phyloP scores from a whole-genome alignment of 139 green algal species.

The Mychonastes homosphaera region DNA sequence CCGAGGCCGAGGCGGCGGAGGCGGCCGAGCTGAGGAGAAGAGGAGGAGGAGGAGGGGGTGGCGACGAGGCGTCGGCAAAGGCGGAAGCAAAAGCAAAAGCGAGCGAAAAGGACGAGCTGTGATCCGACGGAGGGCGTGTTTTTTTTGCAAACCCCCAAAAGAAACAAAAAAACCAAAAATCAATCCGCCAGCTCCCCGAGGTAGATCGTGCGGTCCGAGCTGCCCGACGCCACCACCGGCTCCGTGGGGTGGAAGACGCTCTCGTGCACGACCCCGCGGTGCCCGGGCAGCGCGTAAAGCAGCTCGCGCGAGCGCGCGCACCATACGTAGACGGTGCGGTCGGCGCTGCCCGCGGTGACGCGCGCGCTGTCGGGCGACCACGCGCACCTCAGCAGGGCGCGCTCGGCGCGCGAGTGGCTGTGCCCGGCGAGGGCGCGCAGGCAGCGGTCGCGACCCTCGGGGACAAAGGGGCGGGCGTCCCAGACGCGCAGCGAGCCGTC shows the following conservation, averaged over 20 bases:
- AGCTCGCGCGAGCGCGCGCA: slow-evolving; percentile 35
- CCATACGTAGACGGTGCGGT: slow-evolving; percentile 73
- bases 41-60: neutral
- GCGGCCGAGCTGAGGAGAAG: neutral
- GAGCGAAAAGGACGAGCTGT: too few species aligned
- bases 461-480: slow-evolving; percentile 74
- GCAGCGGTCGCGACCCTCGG: slow-evolving; percentile 18
- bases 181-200: too few species aligned
- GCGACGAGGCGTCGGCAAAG: neutral
- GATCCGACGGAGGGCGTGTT: too few species aligned
- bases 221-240: slow-evolving; percentile 67
- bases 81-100: too few species aligned
- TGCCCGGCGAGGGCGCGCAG: slow-evolving; percentile 56
- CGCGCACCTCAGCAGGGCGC: slow-evolving; percentile 80
- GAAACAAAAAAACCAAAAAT: too few species aligned
- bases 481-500: slow-evolving; percentile 85
- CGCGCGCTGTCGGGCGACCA: slow-evolving; percentile 77
- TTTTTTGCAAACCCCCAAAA: too few species aligned
- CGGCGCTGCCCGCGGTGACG: slow-evolving; percentile 70
- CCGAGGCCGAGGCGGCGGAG: neutral
- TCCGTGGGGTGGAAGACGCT: slow-evolving; percentile 87
- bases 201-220: slow-evolving; percentile 71
- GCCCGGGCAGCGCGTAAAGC: slow-evolving; percentile 83
- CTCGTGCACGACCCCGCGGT: slow-evolving; percentile 88
- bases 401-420: slow-evolving; percentile 85